Evolutionary conservation across 75 land plant species (phyloP).

Genomic region (Cupressus sempervirens): DNA sequence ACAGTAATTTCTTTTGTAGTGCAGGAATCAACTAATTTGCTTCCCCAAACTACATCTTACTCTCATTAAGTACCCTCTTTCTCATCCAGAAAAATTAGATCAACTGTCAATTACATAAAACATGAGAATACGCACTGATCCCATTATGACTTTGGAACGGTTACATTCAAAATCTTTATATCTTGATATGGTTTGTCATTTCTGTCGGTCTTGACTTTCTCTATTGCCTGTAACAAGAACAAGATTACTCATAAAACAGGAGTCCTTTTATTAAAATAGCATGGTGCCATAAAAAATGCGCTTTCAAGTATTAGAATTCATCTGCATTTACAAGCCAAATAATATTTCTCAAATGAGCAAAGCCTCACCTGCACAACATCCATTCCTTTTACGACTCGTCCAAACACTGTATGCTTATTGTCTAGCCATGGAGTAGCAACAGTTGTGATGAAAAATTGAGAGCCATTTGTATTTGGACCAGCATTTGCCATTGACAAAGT

Average conservation of each 20-base stretch:
- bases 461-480: conserved; percentile 98
- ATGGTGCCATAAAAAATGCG: not conserved
- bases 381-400: conserved; percentile 97
- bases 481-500: conserved; percentile 99
- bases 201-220: conserved; percentile 97
- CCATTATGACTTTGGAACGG: conserved; percentile 76
- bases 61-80: not conserved
- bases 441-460: conserved; percentile 98
- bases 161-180: conserved; percentile 91
- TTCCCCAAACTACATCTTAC: not conserved
- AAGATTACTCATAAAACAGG: not conserved
- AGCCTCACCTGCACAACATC: conserved; percentile 95
- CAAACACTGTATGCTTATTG: conserved; percentile 99
- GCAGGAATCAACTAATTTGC: not conserved
- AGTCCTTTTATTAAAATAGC: not conserved
- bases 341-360: not conserved
- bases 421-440: conserved; percentile 99
- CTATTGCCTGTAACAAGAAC: conserved; percentile 68
- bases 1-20: not conserved
- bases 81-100: not conserved
- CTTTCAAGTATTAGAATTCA: not conserved
- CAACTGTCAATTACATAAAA: not conserved
- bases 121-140: not conserved
- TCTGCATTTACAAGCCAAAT: not conserved
- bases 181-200: conserved; percentile 95